Conservation (phyloP, 441 rosid genomes). For the Croton laevigatus region DNA sequence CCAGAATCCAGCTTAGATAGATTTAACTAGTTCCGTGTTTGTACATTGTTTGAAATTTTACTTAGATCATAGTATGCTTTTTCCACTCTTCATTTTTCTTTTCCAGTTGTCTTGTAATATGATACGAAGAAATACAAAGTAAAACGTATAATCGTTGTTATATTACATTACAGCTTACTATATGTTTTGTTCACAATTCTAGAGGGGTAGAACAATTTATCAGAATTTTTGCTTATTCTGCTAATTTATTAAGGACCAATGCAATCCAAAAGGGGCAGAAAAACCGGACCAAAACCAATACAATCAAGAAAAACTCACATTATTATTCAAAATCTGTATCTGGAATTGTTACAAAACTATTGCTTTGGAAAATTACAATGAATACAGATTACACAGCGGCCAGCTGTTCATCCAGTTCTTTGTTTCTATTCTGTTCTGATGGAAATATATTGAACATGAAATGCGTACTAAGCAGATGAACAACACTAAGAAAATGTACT, state of each 20-base stretch:
- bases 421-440: not conserved
- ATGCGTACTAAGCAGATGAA: not conserved
- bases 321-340: not conserved
- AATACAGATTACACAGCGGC: not conserved
- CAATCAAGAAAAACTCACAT: not conserved
- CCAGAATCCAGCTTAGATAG: not conserved
- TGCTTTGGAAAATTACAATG: too few species aligned
- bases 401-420: not conserved
- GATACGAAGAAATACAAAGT: too few species aligned
- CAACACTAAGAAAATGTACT: constrained; percentile 4
- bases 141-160: too few species aligned
- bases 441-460: not conserved
- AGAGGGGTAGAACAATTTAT: too few species aligned
- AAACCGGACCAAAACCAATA: not conserved
- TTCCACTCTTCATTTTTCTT: not conserved
- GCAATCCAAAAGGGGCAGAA: not conserved
- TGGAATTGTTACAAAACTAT: not conserved
- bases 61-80: not conserved
- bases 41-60: not conserved
- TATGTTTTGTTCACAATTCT: too few species aligned
- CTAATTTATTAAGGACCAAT: not conserved
- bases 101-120: not conserved
- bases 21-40: not conserved
- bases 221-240: too few species aligned
- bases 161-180: too few species aligned